Percentiles rank a stretch among this genome's conserved stretches.
These are phyloP conservation scores for Hypoxylon crocopeplum DNA, from an alignment of 495 filamentous ascomycete genomes.

Conservation along the genomic window DNA sequence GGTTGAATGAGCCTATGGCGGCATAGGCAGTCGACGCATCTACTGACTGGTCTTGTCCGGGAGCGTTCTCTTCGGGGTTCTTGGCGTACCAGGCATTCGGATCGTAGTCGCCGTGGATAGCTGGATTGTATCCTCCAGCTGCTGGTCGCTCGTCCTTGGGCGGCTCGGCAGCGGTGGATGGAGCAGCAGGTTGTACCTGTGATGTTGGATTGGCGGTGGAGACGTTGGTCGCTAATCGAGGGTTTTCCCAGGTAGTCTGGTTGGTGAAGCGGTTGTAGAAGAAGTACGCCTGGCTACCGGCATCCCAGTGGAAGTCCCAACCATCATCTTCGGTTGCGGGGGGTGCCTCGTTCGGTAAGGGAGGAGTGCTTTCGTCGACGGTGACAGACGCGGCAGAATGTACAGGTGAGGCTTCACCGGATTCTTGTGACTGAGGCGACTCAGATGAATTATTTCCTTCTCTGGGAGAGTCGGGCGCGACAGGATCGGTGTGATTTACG, in stretches of 20 bases:
- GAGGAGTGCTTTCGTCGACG: constrained; percentile 43
- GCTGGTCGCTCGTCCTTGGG: constrained; percentile 39
- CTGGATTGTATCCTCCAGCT: constrained; percentile 86
- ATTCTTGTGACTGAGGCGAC: constrained; percentile 19
- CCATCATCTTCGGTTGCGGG: constrained; percentile 72
- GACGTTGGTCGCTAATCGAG: constrained; percentile 66
- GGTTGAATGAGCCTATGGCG: constrained; percentile 81
- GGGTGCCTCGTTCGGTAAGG: constrained; percentile 48
- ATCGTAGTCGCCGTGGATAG: constrained; percentile 95
- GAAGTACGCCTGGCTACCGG: constrained; percentile 73
- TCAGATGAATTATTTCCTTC: constrained; percentile 1
- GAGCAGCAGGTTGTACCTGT: constrained; percentile 34
- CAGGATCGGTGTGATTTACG: constrained; percentile 18
- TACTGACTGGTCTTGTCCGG: constrained; percentile 19
- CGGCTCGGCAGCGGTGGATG: constrained; percentile 36
- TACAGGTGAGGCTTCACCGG: constrained; percentile 42
- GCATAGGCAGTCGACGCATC: constrained; percentile 60
- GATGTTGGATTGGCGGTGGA: constrained; percentile 23
- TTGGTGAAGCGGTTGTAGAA: constrained; percentile 88
- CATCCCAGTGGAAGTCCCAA: constrained; percentile 88
- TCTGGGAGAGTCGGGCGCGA: constrained; percentile 1
- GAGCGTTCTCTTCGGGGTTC: constrained; percentile 40
- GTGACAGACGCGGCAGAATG: constrained; percentile 9
- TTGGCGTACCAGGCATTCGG: constrained; percentile 91
- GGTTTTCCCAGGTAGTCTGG: constrained; percentile 87